These are phyloP conservation scores for Ophiostoma piceae DNA, from an alignment of 2,329 filamentous ascomycete species.

Conservation along the genomic window DNA sequence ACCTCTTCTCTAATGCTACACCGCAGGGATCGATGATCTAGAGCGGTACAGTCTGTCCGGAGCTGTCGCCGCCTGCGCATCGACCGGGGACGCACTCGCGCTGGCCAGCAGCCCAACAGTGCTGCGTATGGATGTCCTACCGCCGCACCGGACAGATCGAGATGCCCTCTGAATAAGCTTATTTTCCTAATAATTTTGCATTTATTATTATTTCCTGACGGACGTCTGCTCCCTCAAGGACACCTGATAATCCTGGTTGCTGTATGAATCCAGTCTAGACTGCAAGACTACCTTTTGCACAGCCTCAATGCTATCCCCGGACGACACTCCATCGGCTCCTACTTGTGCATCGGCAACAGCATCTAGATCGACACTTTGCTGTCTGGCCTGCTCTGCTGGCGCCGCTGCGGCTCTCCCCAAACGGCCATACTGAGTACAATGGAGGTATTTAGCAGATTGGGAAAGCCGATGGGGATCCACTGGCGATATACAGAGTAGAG, in stretches of 20 bases:
- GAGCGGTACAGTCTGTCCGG: neutral
- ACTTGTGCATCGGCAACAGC: neutral
- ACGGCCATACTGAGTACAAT: neutral
- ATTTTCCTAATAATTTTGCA: neutral
- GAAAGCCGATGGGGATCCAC: neutral
- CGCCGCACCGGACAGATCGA: neutral
- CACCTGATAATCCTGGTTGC: neutral
- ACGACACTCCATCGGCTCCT: neutral
- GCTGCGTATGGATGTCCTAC: neutral
- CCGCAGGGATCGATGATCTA: neutral
- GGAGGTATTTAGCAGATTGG: neutral
- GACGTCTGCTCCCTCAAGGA: neutral
- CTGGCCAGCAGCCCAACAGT: neutral
- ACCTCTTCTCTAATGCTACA: neutral
- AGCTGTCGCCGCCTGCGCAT: neutral
- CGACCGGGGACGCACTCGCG: neutral
- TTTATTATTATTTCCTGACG: neutral
- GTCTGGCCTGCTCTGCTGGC: too few species aligned
- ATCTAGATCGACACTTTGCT: slow-evolving; percentile 3
- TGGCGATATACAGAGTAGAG: neutral
- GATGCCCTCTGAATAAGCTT: neutral
- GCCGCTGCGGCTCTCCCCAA: neutral
- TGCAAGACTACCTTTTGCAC: neutral
- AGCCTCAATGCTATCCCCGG: slow-evolving; percentile 4
- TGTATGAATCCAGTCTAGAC: neutral